Evolutionary conservation across 2,329 filamentous ascomycete species (phyloP).

Genomic region (Podosphaera xanthii): DNA sequence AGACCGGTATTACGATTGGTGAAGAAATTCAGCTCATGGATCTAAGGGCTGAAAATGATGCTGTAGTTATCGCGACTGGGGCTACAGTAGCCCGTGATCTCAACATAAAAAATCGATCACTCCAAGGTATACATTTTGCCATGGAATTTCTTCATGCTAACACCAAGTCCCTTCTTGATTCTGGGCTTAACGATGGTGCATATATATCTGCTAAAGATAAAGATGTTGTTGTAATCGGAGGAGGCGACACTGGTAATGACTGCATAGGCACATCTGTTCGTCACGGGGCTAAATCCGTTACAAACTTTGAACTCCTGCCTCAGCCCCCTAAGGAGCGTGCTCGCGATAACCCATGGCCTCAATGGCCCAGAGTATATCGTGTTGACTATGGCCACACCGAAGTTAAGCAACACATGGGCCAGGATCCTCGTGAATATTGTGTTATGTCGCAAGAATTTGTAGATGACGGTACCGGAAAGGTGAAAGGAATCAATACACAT

Average conservation of each 20-base stretch:
- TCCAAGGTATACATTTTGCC: slow-evolving; percentile 81
- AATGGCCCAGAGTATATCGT: slow-evolving; percentile 94
- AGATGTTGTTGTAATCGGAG: slow-evolving; percentile 88
- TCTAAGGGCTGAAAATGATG: slow-evolving; percentile 52
- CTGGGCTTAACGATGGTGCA: slow-evolving; percentile 54
- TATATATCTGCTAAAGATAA: slow-evolving; percentile 94
- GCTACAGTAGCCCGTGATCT: slow-evolving; percentile 84
- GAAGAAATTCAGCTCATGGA: slow-evolving; percentile 48
- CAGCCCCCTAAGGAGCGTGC: slow-evolving; percentile 81
- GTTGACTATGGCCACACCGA: slow-evolving; percentile 96
- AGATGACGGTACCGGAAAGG: slow-evolving; percentile 63
- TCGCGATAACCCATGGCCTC: slow-evolving; percentile 89
- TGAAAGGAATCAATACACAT: slow-evolving; percentile 89
- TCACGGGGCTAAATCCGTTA: slow-evolving; percentile 84
- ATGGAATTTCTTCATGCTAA: slow-evolving; percentile 97
- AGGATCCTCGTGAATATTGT: slow-evolving; percentile 89
- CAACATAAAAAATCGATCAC: slow-evolving; percentile 68
- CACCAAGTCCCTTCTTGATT: slow-evolving; percentile 92
- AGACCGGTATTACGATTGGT: slow-evolving; percentile 55
- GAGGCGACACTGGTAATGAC: slow-evolving; percentile 93
- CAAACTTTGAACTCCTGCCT: slow-evolving; percentile 88
- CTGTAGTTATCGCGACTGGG: slow-evolving; percentile 77
- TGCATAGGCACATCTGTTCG: slow-evolving; percentile 93
- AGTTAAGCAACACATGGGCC: slow-evolving; percentile 87
- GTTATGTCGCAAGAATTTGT: slow-evolving; percentile 97